Base-by-base conservation (phyloP, 345 rosid species). In the Turritis glabra region DNA sequence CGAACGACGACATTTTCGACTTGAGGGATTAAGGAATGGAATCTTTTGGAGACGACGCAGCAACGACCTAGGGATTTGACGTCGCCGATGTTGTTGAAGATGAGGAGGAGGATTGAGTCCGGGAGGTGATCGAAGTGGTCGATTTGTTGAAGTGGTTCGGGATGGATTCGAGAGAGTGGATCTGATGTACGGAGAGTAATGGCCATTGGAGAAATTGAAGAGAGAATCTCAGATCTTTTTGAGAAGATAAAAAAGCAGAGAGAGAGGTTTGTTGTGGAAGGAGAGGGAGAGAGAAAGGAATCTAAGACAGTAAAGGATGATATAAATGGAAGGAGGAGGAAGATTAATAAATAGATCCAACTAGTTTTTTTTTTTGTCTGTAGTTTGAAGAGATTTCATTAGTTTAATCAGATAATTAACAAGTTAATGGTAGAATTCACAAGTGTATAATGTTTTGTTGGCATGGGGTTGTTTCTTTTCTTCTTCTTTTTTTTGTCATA, bases 21-120 rank as follows among this genome's bases (percentile, higher is more conserved):
- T 44, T 86, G 90, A 0, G 96, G 90, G n/a, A 89, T 85, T 2
- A 96, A 83, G 1, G 79, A 84, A 69, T 88, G 94, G 73, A 92
- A 96, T 2, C 99, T 85, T 29, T 85, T 87, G 18, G 94, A 92
- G 14, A 89, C 97, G 41, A 86, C 88, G 29, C 85, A 85, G 90
- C 98, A 96, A 5, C 98, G 88, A 51, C 99, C 99, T 3, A 96
- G 82, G 54, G 97, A 79, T 57, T 96, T 96, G 51, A 92, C 97
- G 35, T 96, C 98, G 35, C 90, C 98, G 86, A 96, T 87, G 51
- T 72, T 81, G 85, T 96, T 92, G 83, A 92, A 89, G 57, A 96
- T 75, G 0, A 90, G 77, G 13, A 90, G 84, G 53, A 96, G 91
- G 53, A 96, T 62, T 3, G 98, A 74, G 80, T 92, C 97, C 0